Percentiles rank a stretch among this genome's conserved stretches.
These are phyloP conservation scores for Scheffersomyces stipitis DNA, from an alignment of 805 yeast species.

Conservation along the genomic window DNA sequence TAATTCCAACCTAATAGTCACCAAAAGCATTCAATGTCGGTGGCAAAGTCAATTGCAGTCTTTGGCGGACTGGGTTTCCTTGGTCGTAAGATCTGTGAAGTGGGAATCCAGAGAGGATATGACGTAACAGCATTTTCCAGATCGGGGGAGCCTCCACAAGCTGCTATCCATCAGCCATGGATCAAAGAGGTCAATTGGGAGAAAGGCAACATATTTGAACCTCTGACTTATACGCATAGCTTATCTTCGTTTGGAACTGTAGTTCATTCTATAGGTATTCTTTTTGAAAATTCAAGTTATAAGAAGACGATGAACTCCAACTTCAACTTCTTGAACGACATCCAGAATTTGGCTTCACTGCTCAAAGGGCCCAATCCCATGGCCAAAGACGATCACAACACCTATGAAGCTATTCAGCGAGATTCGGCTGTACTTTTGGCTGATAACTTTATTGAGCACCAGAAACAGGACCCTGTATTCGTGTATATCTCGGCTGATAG, in stretches of 20 bases:
- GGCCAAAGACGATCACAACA: slow-evolving; percentile 42
- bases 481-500: slow-evolving; percentile 82
- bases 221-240: slow-evolving; percentile 51
- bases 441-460: slow-evolving; percentile 46
- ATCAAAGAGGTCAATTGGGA: slow-evolving; percentile 62
- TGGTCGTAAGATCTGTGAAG: slow-evolving; percentile 67
- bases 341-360: slow-evolving; percentile 26
- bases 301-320: slow-evolving; percentile 52
- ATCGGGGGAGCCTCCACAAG: slow-evolving; percentile 49
- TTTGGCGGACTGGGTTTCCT: slow-evolving; percentile 90
- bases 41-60: slow-evolving; percentile 48
- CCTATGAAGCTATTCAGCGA: slow-evolving; percentile 66
- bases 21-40: no score
- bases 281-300: slow-evolving; percentile 68
- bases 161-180: slow-evolving; percentile 46
- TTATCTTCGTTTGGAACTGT: slow-evolving; percentile 59
- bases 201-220: slow-evolving; percentile 66
- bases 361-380: slow-evolving; percentile 64
- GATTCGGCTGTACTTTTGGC: slow-evolving; percentile 69
- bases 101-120: slow-evolving; percentile 61
- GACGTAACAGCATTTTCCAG: slow-evolving; percentile 69
- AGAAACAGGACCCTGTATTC: slow-evolving; percentile 33
- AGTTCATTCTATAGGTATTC: slow-evolving; percentile 79
- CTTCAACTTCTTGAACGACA: slow-evolving; percentile 33
- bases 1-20: no score